These are phyloP conservation scores for Saccharomycopsis sp. DNA, from an alignment of 805 yeast species.

Conservation along the genomic window DNA sequence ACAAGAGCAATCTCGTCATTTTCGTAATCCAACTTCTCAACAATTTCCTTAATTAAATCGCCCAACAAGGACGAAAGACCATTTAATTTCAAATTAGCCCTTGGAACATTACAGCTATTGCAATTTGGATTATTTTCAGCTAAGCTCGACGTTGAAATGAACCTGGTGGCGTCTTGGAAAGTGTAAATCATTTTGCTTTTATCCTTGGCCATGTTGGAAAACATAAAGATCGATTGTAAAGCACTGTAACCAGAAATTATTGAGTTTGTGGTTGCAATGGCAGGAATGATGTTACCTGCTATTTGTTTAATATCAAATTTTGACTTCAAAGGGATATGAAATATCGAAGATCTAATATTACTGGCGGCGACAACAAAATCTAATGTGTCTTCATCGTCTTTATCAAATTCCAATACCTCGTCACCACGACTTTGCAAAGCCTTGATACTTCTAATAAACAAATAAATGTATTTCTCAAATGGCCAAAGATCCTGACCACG, in stretches of 20 bases:
- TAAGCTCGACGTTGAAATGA: slow-evolving; percentile 57
- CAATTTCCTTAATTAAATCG: slow-evolving; percentile 46
- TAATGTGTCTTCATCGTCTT: slow-evolving; percentile 89
- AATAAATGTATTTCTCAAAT: slow-evolving; percentile 26
- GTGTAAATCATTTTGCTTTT: slow-evolving; percentile 45
- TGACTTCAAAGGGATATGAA: slow-evolving; percentile 62
- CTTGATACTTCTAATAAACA: slow-evolving; percentile 15
- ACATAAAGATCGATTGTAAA: slow-evolving; percentile 50
- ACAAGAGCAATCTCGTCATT: slow-evolving; percentile 50
- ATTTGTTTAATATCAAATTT: slow-evolving; percentile 87
- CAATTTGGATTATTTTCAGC: slow-evolving; percentile 65
- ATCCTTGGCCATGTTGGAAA: slow-evolving; percentile 28
- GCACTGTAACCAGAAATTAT: slow-evolving; percentile 87
- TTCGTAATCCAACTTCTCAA: slow-evolving; percentile 44
- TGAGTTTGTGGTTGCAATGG: slow-evolving; percentile 97
- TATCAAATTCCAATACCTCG: slow-evolving; percentile 60
- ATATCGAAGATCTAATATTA: slow-evolving; percentile 65
- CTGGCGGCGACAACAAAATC: slow-evolving; percentile 84
- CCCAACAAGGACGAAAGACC: slow-evolving; percentile 33
- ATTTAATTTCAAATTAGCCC: slow-evolving; percentile 41
- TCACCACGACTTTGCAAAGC: slow-evolving; percentile 12
- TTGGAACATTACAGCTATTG: slow-evolving; percentile 51
- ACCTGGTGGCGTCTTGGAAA: slow-evolving; percentile 48
- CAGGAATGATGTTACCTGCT: slow-evolving; percentile 98
- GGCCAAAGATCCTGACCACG: slow-evolving; percentile 47